phyloP scores from a whole-genome alignment of 2,329 filamentous ascomycete genomes.

The Talaromyces sp. region DNA sequence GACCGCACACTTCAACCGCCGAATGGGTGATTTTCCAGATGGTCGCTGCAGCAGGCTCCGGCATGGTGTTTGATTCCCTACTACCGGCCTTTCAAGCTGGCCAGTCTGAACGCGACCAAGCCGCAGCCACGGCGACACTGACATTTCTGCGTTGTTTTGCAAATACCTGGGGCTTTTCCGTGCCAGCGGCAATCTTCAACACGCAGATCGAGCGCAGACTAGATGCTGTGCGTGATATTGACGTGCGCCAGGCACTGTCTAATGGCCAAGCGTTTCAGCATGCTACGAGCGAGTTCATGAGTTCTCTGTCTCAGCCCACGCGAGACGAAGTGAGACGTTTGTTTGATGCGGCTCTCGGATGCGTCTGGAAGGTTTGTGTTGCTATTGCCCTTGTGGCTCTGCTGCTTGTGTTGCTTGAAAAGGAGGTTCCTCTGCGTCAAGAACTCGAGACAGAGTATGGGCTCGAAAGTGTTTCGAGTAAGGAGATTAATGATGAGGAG shows the following conservation, averaged over 20 bases:
- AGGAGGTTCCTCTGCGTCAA: not conserved
- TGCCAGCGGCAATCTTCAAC: constrained; percentile 28
- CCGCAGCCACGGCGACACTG: constrained; percentile 19
- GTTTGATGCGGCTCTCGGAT: not conserved
- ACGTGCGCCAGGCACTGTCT: constrained; percentile 4
- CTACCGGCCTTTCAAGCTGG: constrained; percentile 25
- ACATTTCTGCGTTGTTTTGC: constrained; percentile 26
- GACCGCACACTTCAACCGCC: constrained; percentile 16
- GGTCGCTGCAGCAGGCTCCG: constrained; percentile 20
- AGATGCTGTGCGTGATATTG: constrained; percentile 9
- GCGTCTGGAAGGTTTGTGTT: not conserved
- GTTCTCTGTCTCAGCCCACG: not conserved
- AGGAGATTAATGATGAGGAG: not conserved
- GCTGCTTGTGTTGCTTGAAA: not conserved
- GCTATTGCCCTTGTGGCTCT: not conserved
- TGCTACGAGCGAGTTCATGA: constrained; percentile 10
- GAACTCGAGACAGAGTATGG: constrained; percentile 1
- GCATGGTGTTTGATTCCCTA: constrained; percentile 18
- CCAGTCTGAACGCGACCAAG: constrained; percentile 21
- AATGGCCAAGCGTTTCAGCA: constrained; percentile 17
- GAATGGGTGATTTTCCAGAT: constrained; percentile 26
- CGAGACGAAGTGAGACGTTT: not conserved
- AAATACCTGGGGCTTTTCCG: constrained; percentile 23
- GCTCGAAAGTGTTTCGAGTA: not conserved
- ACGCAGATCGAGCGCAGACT: constrained; percentile 14